phyloP scores from a whole-genome alignment of 78 protist species.

The Speleostelium caveatum region DNA sequence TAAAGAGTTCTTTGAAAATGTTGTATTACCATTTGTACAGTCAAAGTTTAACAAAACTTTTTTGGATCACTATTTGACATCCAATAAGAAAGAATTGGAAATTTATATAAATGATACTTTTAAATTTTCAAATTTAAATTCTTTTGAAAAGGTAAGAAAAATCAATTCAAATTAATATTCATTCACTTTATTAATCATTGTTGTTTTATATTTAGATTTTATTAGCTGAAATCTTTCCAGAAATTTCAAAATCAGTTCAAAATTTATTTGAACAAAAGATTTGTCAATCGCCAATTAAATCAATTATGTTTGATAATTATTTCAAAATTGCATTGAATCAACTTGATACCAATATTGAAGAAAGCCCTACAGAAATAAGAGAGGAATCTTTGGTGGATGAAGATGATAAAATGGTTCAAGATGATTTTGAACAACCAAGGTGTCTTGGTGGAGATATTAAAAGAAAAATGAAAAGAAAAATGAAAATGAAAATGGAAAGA shows the following conservation, averaged over 20 bases:
- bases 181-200: no score
- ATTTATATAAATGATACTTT: not conserved
- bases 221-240: constrained; percentile 52
- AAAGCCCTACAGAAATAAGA: no score
- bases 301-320: constrained; percentile 27
- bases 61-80: constrained; percentile 34
- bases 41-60: constrained; percentile 66
- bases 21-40: constrained; percentile 55
- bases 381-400: no score
- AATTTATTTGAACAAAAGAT: not conserved
- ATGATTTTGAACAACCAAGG: no score
- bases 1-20: constrained; percentile 47
- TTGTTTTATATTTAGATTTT: no score
- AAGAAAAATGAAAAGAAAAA: no score
- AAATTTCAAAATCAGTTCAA: constrained; percentile 6
- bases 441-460: no score
- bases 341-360: constrained; percentile 27
- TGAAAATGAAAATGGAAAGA: no score
- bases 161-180: no score
- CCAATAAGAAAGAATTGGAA: constrained; percentile 3
- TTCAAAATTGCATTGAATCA: constrained; percentile 56
- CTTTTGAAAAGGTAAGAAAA: constrained; percentile 41
- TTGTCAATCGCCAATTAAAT: not conserved
- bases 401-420: not conserved
- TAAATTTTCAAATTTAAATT: constrained; percentile 12